These are phyloP conservation scores for Arthonia radiata DNA, from an alignment of 495 filamentous ascomycete species.

Conservation along the genomic window DNA sequence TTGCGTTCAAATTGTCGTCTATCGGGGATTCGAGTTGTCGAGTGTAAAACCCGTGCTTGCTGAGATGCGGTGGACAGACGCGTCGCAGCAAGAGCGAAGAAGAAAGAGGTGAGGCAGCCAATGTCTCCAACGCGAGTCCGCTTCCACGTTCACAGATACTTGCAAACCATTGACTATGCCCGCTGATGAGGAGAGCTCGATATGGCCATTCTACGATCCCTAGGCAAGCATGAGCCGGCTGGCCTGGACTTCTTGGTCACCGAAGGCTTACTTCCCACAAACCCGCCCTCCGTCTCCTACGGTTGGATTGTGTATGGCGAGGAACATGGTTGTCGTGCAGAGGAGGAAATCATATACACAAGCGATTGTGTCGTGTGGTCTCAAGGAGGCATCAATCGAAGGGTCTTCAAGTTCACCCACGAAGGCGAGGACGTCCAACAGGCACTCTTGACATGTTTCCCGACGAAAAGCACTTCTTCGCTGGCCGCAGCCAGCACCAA, in stretches of 20 bases:
- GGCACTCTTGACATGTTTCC: conserved; percentile 66
- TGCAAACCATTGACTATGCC: too few relatives aligned
- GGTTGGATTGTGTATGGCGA: conserved; percentile 37
- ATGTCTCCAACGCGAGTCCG: too few relatives aligned
- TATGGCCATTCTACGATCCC: too few relatives aligned
- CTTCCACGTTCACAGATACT: too few relatives aligned
- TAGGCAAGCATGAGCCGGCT: conserved; percentile 69
- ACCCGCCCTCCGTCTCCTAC: conserved; percentile 42
- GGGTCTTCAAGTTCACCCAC: conserved; percentile 63
- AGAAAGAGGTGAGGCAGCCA: too few relatives aligned
- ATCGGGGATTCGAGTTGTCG: too few relatives aligned
- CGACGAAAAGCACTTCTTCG: conserved; percentile 20
- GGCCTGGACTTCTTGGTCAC: conserved; percentile 61
- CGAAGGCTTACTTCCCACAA: conserved; percentile 47
- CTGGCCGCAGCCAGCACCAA: too few relatives aligned
- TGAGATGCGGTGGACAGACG: too few relatives aligned
- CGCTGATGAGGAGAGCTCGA: too few relatives aligned
- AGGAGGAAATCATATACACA: conserved; percentile 71
- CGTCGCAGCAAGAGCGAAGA: too few relatives aligned
- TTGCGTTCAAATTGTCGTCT: too few relatives aligned
- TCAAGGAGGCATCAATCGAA: conserved; percentile 58
- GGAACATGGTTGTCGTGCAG: conserved; percentile 19
- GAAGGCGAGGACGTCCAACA: conserved; percentile 68
- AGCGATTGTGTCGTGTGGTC: conserved; percentile 76
- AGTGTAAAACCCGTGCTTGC: too few relatives aligned